Evolutionary conservation across 2,329 filamentous ascomycete genomes (phyloP).

Genomic region (Verticillium zaregamsianum): DNA sequence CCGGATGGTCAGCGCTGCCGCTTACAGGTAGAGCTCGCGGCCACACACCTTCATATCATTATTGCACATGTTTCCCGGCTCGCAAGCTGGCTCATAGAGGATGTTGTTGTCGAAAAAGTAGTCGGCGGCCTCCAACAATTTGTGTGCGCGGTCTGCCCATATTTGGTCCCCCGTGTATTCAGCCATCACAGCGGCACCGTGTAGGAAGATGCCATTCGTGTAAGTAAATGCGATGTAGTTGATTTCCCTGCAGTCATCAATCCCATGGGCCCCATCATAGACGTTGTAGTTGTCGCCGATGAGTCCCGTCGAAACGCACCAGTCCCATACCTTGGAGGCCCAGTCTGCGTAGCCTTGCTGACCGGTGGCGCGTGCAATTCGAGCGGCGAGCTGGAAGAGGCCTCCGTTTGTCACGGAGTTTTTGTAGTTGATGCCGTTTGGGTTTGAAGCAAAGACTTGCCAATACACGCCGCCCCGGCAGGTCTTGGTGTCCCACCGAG

Average conservation of each 20-base stretch:
- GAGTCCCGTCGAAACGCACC: conserved; percentile 53
- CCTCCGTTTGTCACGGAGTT: conserved; percentile 77
- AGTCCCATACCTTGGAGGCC: conserved; percentile 65
- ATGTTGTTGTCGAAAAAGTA: conserved; percentile 49
- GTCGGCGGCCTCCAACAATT: conserved; percentile 42
- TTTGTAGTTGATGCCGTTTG: conserved; percentile 75
- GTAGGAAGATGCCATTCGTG: conserved; percentile 61
- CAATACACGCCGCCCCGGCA: conserved; percentile 73
- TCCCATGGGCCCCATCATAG: conserved; percentile 57
- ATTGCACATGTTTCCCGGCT: conserved; percentile 52
- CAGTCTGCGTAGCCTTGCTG: conserved; percentile 63
- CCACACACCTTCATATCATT: conserved; percentile 47
- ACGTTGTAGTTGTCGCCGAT: conserved; percentile 52
- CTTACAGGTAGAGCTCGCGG: not conserved
- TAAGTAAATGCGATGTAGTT: conserved; percentile 61
- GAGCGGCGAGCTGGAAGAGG: conserved; percentile 78
- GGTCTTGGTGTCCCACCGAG: conserved; percentile 62
- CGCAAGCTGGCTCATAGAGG: conserved; percentile 66
- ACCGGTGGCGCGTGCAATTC: conserved; percentile 65
- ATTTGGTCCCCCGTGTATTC: conserved; percentile 50
- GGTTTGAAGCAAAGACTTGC: conserved; percentile 76
- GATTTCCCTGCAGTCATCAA: conserved; percentile 47
- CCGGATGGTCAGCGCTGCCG: not conserved
- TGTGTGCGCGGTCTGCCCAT: conserved; percentile 50
- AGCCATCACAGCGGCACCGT: conserved; percentile 60